Evolutionary conservation across 2,329 filamentous ascomycete species (phyloP), one percentile per base, ranked within the genome.

Genomic region (Alternaria brassicicola): DNA sequence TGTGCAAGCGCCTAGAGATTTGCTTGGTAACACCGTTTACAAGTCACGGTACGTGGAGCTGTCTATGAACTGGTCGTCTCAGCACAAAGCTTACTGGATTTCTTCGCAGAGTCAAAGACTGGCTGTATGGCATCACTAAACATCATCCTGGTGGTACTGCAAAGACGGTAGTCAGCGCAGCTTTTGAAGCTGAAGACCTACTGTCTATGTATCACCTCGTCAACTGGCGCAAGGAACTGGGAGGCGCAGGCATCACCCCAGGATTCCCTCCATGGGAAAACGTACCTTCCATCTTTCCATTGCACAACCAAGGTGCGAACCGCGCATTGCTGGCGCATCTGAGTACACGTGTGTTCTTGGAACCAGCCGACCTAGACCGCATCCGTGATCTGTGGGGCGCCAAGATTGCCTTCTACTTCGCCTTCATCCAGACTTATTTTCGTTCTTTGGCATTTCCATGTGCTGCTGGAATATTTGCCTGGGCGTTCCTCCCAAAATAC

Each of bases 331-430:
- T 96, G 63, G 87, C 89, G 72, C 84, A 88, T 63, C 90, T 91
- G 85, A 89, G 89, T 70, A 86, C 84, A 48, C 90, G 90, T 75
- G 89, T 89, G 60, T 83, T 88, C 41, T 80, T 93, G 23, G 86
- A 87, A 52, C 79, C 86, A 33, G 76, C 83, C 48, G 86, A 92
- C 68, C 80, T 96, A n/a, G 86, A 90, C 70, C 84, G 86, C 45
- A 92, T 96, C 62, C 86, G 90, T 25, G 84, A 92, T 72, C 84
- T 88, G 63, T 92, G 93, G 75, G 92, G 92, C 47, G 89, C 94
- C 76, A 89, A 87, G 74, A 81, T 74, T 10, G 73, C 73, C 13
- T 76, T 76, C 52, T 76, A 76, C 55, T 76, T 76, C 51, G 73
- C 74, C 4, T 76, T 75, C 33, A 59, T 75, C 6, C 73, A 76